These are phyloP conservation scores for Neurospora sp. DNA, from an alignment of 495 filamentous ascomycete genomes.

Conservation along the genomic window DNA sequence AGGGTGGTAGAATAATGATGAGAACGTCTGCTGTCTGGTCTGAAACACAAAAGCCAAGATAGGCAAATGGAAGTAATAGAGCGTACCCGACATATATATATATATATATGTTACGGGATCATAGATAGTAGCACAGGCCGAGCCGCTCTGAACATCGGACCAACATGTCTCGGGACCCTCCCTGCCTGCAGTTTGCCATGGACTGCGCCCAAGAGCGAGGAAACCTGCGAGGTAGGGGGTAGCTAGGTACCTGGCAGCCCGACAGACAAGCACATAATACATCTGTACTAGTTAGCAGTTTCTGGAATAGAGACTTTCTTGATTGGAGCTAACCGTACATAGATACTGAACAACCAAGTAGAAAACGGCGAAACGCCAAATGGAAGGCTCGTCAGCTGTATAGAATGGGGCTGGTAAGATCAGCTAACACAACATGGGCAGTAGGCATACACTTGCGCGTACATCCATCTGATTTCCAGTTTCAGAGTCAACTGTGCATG, in stretches of 20 bases:
- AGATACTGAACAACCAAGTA: not conserved
- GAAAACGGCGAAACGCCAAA: not conserved
- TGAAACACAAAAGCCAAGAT: not conserved
- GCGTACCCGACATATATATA: not conserved
- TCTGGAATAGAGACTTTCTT: not conserved
- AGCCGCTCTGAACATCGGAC: not conserved
- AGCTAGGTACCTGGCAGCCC: not conserved
- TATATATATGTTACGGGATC: not conserved
- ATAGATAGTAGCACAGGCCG: not conserved
- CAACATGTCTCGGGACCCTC: not conserved
- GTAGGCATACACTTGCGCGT: not conserved
- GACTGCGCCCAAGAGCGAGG: not conserved
- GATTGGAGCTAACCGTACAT: not conserved
- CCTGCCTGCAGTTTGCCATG: not conserved
- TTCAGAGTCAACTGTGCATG: not conserved
- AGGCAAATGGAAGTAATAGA: not conserved
- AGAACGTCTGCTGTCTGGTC: not conserved
- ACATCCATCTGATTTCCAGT: not conserved
- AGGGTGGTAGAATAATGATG: not conserved
- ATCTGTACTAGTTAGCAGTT: not conserved
- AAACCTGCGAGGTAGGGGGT: not conserved
- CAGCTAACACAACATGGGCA: not conserved
- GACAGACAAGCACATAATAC: not conserved
- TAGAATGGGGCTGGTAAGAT: not conserved
- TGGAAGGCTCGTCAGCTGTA: not conserved